Evolutionary conservation across 345 rosid genomes (phyloP).

Genomic region (Passiflora organensis): DNA sequence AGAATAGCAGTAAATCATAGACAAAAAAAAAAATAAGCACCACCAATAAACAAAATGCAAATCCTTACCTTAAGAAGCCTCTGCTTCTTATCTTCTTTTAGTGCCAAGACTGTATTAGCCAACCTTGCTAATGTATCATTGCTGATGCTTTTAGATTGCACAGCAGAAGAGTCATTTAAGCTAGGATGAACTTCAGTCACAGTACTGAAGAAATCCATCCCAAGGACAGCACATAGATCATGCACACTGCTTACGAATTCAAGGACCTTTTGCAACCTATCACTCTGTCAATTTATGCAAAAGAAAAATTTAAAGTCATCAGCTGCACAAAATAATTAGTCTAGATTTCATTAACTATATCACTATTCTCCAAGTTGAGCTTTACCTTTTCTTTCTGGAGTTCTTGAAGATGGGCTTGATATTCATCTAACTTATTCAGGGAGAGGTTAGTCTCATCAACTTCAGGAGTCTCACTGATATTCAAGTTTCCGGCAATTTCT

Average conservation of each 20-base stretch:
- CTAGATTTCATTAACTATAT: neutral
- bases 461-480: slow-evolving; percentile 42
- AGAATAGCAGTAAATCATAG: neutral
- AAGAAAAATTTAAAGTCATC: slow-evolving; percentile 12
- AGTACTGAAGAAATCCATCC: slow-evolving; percentile 77
- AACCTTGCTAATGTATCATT: slow-evolving; percentile 74
- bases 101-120: slow-evolving; percentile 71
- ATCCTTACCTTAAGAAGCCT: slow-evolving; percentile 66
- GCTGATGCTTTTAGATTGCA: slow-evolving; percentile 85
- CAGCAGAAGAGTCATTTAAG: slow-evolving; percentile 62
- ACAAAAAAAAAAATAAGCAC: neutral
- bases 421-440: slow-evolving; percentile 74
- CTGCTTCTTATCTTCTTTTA: slow-evolving; percentile 82
- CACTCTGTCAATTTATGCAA: slow-evolving; percentile 48
- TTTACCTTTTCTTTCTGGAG: slow-evolving; percentile 91
- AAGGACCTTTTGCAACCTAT: slow-evolving; percentile 81
- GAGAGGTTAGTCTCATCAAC: slow-evolving; percentile 85
- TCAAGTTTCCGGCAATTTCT: slow-evolving; percentile 75
- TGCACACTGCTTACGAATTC: slow-evolving; percentile 92
- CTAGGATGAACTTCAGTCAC: slow-evolving; percentile 93
- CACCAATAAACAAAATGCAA: slow-evolving; percentile 3
- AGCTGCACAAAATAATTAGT: neutral
- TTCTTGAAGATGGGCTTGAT: slow-evolving; percentile 70
- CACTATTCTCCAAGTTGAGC: neutral
- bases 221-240: slow-evolving; percentile 86